Percentiles rank a stretch among this genome's conserved stretches.
Conservation (phyloP, 805 yeast species). For the Vanderwaltozyma polyspora region DNA sequence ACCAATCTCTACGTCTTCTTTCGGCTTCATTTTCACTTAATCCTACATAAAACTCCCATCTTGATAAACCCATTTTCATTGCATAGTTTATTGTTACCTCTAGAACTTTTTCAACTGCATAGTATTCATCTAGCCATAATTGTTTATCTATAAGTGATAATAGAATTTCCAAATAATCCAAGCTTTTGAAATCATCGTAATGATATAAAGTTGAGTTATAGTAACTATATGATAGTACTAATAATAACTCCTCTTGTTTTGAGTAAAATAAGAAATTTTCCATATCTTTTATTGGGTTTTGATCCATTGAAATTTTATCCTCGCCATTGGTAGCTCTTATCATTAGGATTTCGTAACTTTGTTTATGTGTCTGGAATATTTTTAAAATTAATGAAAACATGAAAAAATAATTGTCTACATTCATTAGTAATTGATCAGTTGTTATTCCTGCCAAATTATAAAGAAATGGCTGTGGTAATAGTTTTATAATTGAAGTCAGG, state of each 20-base stretch:
- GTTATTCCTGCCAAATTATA: constrained; percentile 11
- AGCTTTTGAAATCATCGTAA: constrained; percentile 8
- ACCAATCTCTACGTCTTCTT: constrained; percentile 20
- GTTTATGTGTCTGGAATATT: constrained; percentile 12
- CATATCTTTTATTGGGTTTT: constrained; percentile 1
- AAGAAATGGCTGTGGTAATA: constrained; percentile 18
- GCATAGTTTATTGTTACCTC: constrained; percentile 17
- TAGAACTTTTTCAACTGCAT: constrained; percentile 15
- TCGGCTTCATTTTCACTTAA: constrained; percentile 23
- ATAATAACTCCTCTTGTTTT: constrained; percentile 16
- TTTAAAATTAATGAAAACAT: constrained; percentile 16
- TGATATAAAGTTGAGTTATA: constrained; percentile 17
- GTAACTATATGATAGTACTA: constrained; percentile 16
- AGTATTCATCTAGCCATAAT: constrained; percentile 17
- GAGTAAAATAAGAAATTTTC: constrained; percentile 9
- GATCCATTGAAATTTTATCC: background rate
- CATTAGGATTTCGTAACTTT: constrained; percentile 11
- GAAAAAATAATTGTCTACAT: constrained; percentile 11
- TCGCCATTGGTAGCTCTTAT: background rate
- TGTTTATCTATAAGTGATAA: constrained; percentile 16
- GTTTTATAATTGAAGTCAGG: constrained; percentile 10
- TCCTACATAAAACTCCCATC: constrained; percentile 28
- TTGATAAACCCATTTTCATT: constrained; percentile 17
- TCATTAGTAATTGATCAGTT: constrained; percentile 6
- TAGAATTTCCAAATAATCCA: constrained; percentile 19